A percentile compares a stretch with the other conserved stretches of the same genome.
Conservation (phyloP, 1,284 basidiomycete genomes). For the Lentinus polychrous region DNA sequence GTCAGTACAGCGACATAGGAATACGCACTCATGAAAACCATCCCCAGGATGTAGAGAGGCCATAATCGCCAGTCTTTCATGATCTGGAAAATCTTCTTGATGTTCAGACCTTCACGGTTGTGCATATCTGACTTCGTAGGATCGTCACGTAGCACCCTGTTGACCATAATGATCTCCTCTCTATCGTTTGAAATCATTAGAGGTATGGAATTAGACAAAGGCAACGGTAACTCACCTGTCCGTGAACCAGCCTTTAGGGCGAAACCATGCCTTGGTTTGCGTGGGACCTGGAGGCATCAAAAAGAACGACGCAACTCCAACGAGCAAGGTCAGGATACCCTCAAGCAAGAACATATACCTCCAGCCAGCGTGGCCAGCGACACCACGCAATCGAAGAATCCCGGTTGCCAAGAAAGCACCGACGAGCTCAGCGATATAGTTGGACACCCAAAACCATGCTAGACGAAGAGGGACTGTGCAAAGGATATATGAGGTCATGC, state of each 20-base stretch:
- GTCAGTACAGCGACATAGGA: not conserved
- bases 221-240: constrained; percentile 24
- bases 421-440: constrained; percentile 42
- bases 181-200: constrained; percentile 8
- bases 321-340: constrained; percentile 43
- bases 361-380: constrained; percentile 53
- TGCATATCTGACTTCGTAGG: constrained; percentile 73
- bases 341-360: constrained; percentile 49
- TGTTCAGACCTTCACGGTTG: constrained; percentile 64
- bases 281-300: constrained; percentile 65
- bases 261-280: constrained; percentile 60
- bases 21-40: constrained; percentile 27
- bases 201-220: not conserved
- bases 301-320: constrained; percentile 62
- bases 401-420: constrained; percentile 62
- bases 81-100: constrained; percentile 46
- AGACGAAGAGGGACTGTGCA: constrained; percentile 54
- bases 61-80: constrained; percentile 63
- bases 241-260: constrained; percentile 68
- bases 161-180: constrained; percentile 37
- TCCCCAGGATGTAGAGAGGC: constrained; percentile 58
- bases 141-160: constrained; percentile 63
- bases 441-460: constrained; percentile 63
- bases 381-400: constrained; percentile 53
- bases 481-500: not conserved